Percentiles rank a stretch among this genome's conserved stretches.
Evolutionary conservation across 2,329 filamentous ascomycete species (phyloP).

Genomic region (Plenodomus tracheiphilus): DNA sequence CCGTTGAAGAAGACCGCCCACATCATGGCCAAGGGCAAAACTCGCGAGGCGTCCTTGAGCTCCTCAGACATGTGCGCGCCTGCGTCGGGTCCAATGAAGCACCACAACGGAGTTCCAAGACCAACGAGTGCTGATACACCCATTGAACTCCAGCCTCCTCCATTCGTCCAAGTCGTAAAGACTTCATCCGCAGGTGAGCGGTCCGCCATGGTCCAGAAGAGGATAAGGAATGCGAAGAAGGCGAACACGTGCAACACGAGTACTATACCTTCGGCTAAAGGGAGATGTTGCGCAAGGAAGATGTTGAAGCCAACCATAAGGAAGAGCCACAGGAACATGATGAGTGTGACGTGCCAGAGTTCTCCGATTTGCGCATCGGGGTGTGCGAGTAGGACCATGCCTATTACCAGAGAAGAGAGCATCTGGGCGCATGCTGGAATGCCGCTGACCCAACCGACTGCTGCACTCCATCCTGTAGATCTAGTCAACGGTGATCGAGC

Average conservation of each 20-base stretch:
- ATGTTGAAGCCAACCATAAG: conserved; percentile 46
- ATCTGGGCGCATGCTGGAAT: conserved; percentile 31
- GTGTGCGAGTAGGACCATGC: conserved; percentile 43
- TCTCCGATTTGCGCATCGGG: conserved; percentile 47
- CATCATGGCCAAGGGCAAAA: conserved; percentile 45
- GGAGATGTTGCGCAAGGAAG: conserved; percentile 47
- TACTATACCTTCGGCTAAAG: conserved; percentile 50
- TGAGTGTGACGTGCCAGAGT: conserved; percentile 36
- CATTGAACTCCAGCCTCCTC: conserved; percentile 47
- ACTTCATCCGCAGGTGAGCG: conserved; percentile 44
- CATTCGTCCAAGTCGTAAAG: conserved; percentile 51
- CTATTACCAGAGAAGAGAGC: conserved; percentile 22
- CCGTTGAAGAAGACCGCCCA: conserved; percentile 43
- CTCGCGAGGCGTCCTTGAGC: conserved; percentile 31
- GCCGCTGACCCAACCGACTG: conserved; percentile 27
- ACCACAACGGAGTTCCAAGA: conserved; percentile 36
- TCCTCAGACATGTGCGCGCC: conserved; percentile 44
- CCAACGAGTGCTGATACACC: conserved; percentile 50
- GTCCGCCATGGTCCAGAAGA: conserved; percentile 31
- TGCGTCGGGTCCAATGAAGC: conserved; percentile 42
- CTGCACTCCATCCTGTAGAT: conserved; percentile 18
- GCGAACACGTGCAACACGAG: conserved; percentile 53
- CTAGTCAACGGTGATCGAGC: background rate
- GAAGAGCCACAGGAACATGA: conserved; percentile 44
- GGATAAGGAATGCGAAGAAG: conserved; percentile 53